Evolutionary conservation across 805 yeast species (phyloP), one percentile per base, ranked within the genome.

Genomic region (Danielozyma ontarioensis): DNA sequence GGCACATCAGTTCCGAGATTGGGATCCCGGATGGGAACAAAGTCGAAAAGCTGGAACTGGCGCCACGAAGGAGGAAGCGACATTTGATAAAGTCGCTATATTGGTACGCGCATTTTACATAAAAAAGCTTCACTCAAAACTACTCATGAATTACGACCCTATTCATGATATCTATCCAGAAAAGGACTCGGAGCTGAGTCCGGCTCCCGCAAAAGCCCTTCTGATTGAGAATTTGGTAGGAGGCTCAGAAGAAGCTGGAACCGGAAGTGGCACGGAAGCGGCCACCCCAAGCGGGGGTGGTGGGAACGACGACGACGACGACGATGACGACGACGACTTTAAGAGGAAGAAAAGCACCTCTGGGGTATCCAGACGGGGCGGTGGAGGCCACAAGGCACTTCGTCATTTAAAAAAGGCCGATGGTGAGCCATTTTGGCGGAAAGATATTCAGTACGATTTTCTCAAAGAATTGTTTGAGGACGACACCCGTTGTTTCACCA

Each of bases 401-500:
- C 64, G 84, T 28, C 88, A 81, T 55, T 57, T 90, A 46, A 90
- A 90, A 58, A 90, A 89, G 52, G 70, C 78, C 13, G 97, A 90
- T 51, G 96, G 97, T 4, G 94, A 84, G 48, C 95, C 95, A 14
- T 78, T 89, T 37, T 84, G 93, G 83, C 70, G 97, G 31, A 72
- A 64, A 35, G 97, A 90, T 48, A 81, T 90, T 36, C 96, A 88
- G 56, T 83, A 79, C 56, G 88, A 82, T 44, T 85, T 89, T 44
- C 61, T 90, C 34, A 62, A 69, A 30, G 64, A 66, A 17, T 58
- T 90, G 7, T 83, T 90, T 48, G 68, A 72, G 46, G 82, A 87
- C 51, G 64, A 71, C 18, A 60, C 71, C 27, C 59, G 71, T 24
- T 85, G 83, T 2, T 90, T 90, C 59, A 76, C 80, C 11, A 82